These are phyloP conservation scores for Phytophthora crassamura DNA, from an alignment of 352 stramenopile genomes.

Conservation along the genomic window DNA sequence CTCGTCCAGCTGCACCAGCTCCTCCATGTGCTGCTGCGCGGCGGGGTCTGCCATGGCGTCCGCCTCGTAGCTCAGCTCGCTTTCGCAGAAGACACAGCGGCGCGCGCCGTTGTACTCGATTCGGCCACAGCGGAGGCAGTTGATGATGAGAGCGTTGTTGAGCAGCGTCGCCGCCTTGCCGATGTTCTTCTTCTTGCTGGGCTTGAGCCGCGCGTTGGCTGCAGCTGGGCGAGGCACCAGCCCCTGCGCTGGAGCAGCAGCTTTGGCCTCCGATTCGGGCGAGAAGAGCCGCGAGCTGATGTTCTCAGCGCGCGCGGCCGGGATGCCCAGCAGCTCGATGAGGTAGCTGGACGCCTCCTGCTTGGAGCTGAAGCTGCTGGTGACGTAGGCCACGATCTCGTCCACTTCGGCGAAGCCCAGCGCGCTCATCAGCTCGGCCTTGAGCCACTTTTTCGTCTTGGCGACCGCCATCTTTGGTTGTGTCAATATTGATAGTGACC, in stretches of 20 bases:
- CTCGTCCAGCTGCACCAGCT: conserved; percentile 58
- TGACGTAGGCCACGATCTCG: conserved; percentile 70
- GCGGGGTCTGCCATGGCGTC: conserved; percentile 37
- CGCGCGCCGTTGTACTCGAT: conserved; percentile 71
- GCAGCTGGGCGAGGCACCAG: conserved; percentile 48
- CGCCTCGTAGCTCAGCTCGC: conserved; percentile 62
- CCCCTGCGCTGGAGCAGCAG: conserved; percentile 3
- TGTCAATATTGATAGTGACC: too few relatives aligned
- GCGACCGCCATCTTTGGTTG: conserved; percentile 30
- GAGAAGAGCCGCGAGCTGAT: conserved; percentile 62
- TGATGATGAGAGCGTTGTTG: conserved; percentile 69
- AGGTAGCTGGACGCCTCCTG: conserved; percentile 65
- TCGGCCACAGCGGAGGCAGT: conserved; percentile 70
- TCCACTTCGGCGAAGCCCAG: conserved; percentile 78
- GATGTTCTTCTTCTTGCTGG: conserved; percentile 42
- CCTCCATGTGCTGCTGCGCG: conserved; percentile 62
- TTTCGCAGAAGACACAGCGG: conserved; percentile 62
- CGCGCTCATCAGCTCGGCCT: conserved; percentile 59
- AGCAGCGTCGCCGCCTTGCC: conserved; percentile 40
- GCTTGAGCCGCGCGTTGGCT: conserved; percentile 60
- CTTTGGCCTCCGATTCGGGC: conserved; percentile 7
- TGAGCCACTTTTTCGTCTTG: conserved; percentile 58
- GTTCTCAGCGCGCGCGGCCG: conserved; percentile 44
- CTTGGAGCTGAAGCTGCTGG: conserved; percentile 51
- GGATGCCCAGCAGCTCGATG: conserved; percentile 71